phyloP scores from a whole-genome alignment of 2,329 filamentous ascomycete species.

The Tolypocladium endophyticum region DNA sequence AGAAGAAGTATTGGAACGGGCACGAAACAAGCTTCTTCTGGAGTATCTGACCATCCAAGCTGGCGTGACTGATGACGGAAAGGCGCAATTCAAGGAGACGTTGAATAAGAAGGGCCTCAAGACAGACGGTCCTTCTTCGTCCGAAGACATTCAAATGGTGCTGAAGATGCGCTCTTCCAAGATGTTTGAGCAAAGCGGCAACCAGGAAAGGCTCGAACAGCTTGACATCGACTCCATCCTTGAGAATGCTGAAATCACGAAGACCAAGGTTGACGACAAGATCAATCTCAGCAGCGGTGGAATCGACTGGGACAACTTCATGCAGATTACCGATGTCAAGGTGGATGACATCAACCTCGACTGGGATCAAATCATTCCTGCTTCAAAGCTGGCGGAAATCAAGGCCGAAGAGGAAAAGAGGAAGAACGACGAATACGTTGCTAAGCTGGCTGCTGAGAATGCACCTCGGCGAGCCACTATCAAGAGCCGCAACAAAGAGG shows the following conservation, averaged over 20 bases:
- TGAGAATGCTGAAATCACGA: conserved; percentile 92
- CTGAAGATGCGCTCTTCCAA: conserved; percentile 97
- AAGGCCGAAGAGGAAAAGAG: conserved; percentile 82
- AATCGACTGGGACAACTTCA: conserved; percentile 79
- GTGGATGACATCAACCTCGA: conserved; percentile 70
- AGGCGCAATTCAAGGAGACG: conserved; percentile 64
- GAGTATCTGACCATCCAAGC: conserved; percentile 97
- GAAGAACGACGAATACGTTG: conserved; percentile 72
- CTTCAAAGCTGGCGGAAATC: conserved; percentile 79
- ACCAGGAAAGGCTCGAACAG: conserved; percentile 92
- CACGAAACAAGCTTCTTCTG: conserved; percentile 92
- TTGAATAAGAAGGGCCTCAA: conserved; percentile 66
- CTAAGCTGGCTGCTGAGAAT: conserved; percentile 72
- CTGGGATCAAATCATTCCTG: conserved; percentile 98
- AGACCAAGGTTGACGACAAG: conserved; percentile 89
- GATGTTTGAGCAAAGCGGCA: conserved; percentile 96
- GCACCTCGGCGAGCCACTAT: conserved; percentile 66
- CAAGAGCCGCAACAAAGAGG: conserved; percentile 45
- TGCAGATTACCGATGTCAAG: conserved; percentile 97
- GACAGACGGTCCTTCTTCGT: conserved; percentile 75
- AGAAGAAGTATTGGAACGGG: conserved; percentile 91
- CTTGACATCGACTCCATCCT: conserved; percentile 96
- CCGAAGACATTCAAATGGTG: conserved; percentile 91
- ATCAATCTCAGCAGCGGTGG: conserved; percentile 85
- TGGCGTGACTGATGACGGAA: conserved; percentile 91